Conservation (phyloP, 129 eudicot genomes). For the Helichrysum umbraculigerum region DNA sequence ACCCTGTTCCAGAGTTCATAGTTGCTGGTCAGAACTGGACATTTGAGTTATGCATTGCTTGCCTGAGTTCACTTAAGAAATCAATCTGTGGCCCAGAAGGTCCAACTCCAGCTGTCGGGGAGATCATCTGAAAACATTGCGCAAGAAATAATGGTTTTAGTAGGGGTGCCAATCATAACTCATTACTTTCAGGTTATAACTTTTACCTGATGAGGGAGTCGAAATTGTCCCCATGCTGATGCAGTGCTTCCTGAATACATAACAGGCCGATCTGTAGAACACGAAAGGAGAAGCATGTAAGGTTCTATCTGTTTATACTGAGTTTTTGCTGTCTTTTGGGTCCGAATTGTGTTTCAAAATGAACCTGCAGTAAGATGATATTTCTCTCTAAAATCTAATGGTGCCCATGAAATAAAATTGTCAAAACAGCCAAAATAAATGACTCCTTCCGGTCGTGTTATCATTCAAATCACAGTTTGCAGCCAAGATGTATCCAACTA, state of each 20-base stretch:
- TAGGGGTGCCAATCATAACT: background rate
- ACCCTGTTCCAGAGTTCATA: constrained; percentile 14
- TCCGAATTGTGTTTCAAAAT: background rate
- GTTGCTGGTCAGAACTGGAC: constrained; percentile 43
- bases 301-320: background rate
- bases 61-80: constrained; percentile 74
- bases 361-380: background rate
- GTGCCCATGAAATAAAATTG: background rate
- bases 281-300: background rate
- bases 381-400: background rate
- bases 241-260: constrained; percentile 63
- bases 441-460: background rate
- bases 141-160: background rate
- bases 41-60: constrained; percentile 69
- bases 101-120: constrained; percentile 38
- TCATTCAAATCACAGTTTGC: background rate
- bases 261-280: constrained; percentile 69
- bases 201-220: constrained; percentile 86
- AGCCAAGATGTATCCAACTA: background rate
- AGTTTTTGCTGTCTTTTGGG: background rate
- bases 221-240: constrained; percentile 75
- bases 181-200: background rate
- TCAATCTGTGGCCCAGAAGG: constrained; percentile 57
- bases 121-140: constrained; percentile 42
- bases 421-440: background rate